Evolutionary conservation across 2,329 filamentous ascomycete species (phyloP).

Genomic region (Fusarium foetens): DNA sequence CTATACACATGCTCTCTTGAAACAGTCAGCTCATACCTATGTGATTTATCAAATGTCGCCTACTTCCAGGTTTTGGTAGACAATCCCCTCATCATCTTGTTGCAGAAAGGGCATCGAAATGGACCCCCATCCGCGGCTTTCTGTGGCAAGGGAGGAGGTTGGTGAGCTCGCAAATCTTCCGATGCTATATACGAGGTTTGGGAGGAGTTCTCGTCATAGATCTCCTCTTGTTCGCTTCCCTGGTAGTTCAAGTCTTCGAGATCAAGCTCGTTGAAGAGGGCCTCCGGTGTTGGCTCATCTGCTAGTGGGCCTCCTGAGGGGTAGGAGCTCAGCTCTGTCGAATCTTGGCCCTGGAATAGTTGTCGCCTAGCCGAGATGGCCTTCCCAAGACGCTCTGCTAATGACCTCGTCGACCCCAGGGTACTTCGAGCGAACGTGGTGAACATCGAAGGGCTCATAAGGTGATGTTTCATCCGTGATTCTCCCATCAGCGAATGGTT

Average conservation of each 20-base stretch:
- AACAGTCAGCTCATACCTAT: not conserved
- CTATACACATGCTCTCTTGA: not conserved
- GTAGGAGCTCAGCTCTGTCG: not conserved
- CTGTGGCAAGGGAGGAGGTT: too few relatives aligned
- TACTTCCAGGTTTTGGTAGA: not conserved
- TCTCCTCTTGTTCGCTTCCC: too few relatives aligned
- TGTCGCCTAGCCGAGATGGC: not conserved
- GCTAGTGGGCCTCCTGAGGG: too few relatives aligned
- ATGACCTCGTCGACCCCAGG: not conserved
- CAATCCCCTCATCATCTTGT: not conserved
- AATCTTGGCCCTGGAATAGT: not conserved
- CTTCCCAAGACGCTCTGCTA: not conserved
- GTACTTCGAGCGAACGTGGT: not conserved
- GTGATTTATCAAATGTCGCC: too few relatives aligned
- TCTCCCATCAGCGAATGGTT: fast-evolving
- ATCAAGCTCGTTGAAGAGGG: too few relatives aligned
- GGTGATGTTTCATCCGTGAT: not conserved
- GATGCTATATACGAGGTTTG: too few relatives aligned
- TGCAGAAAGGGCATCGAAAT: not conserved
- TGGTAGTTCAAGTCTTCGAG: too few relatives aligned
- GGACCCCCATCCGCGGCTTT: too few relatives aligned
- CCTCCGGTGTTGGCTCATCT: too few relatives aligned
- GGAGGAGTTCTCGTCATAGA: too few relatives aligned
- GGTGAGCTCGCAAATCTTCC: too few relatives aligned
- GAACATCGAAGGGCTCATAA: not conserved